Evolutionary conservation across 352 stramenopile species (phyloP), one percentile per base, ranked within the genome.

Genomic region (Phytophthora cactorum): DNA sequence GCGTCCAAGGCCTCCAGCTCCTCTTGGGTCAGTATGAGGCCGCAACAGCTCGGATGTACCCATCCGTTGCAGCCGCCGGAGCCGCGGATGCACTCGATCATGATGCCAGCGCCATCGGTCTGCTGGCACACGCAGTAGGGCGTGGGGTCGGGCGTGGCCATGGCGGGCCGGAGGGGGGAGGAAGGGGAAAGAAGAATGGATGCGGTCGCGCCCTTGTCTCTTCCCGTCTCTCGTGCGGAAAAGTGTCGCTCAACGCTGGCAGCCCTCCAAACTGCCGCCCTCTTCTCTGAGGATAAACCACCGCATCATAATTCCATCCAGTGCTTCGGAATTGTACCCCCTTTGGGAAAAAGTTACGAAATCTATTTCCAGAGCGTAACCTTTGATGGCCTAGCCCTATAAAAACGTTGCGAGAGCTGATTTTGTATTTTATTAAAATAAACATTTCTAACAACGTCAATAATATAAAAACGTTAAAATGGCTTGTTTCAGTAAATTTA

Each of bases 31-130:
- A 98, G 69, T 34, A 93, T 71, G 15, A 98, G 84, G 11, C 89
- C 89, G 59, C 90, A 97, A 66, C 92, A 97, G 55, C 65, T 68
- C 36, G 91, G 92, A 55, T 98, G 92, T 36, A 97, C 93, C 89
- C 89, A 98, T 59, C 92, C 90, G 50, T 97, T 93, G 73, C 92
- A 98, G 63, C 92, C 92, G 54, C 88, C 90, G 17, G 78, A 86
- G 66, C 91, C 91, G 65, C 91, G 88, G 62, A 93, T 97, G 77
- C 92, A 98, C 80, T 97, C 89, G 75, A 98, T 96, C 92, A 98
- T 98, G 76, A 97, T 95, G 31, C 89, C 85, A 58, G 81, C 86
- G 68, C 79, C 88, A 66, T 96, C 87, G 3, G 75, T 62, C 75
- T 95, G 85, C 61, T 91, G 84, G 53, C 89, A 96, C 41, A 96